phyloP scores from a whole-genome alignment of 1,284 basidiomycete species.

The Tilletia caries region DNA sequence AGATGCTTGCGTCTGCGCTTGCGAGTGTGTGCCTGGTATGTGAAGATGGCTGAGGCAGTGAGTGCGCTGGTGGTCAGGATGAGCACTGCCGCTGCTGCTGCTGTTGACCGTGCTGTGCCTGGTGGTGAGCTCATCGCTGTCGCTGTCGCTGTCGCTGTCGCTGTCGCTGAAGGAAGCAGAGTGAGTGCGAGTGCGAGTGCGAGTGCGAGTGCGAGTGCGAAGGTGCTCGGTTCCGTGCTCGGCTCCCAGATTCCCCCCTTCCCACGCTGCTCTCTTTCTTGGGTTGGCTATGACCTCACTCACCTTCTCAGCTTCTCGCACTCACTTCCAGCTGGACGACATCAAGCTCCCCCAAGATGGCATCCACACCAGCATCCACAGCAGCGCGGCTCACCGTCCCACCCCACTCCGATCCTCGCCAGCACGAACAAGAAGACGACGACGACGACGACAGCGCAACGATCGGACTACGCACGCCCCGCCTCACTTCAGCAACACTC shows the following conservation, averaged over 20 bases:
- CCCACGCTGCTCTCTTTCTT: no score
- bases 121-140: no score
- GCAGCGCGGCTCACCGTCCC: neutral
- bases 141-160: no score
- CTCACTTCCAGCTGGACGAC: neutral
- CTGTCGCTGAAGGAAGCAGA: no score
- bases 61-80: neutral
- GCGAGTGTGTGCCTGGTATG: slow-evolving; percentile 1
- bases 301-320: no score
- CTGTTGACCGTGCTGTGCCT: no score
- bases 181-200: no score
- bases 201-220: no score
- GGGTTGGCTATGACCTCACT: no score
- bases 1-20: neutral
- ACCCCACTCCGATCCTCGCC: neutral
- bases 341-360: neutral
- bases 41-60: slow-evolving; percentile 2
- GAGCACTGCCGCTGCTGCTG: neutral
- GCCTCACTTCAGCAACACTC: neutral
- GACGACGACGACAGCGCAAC: slow-evolving; percentile 6
- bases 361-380: neutral
- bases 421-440: neutral
- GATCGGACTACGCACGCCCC: neutral
- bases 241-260: no score
- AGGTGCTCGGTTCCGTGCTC: no score